A percentile compares a stretch with the other conserved stretches of the same genome.
phyloP scores from a whole-genome alignment of 768 basidiomycete genomes.

The Pholiota microspora region DNA sequence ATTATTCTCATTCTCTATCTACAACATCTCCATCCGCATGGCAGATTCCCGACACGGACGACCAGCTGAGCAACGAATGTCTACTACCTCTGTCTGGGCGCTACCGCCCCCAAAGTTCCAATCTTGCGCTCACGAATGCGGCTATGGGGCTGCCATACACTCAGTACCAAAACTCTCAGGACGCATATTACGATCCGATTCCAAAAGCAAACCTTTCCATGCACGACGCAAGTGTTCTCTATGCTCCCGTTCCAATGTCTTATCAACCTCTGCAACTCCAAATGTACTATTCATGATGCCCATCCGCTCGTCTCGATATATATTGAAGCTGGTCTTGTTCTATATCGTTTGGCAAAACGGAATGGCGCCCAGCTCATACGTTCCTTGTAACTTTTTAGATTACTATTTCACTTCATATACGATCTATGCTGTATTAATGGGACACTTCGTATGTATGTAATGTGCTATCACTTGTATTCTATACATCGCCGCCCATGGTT shows the following conservation, averaged over 20 bases:
- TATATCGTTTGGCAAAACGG: not conserved
- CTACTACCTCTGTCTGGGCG: not conserved
- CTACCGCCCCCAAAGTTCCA: not conserved
- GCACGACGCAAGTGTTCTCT: not conserved
- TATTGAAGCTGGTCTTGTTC: not conserved
- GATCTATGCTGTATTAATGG: not conserved
- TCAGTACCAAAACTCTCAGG: not conserved
- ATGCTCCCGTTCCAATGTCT: not conserved
- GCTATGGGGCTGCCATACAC: not conserved
- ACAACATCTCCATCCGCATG: not conserved
- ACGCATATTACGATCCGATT: not conserved
- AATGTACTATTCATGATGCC: not conserved
- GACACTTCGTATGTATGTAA: not conserved
- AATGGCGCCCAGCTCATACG: not conserved
- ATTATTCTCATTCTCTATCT: not conserved
- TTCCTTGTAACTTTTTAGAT: not conserved
- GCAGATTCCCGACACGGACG: constrained; percentile 4
- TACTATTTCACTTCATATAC: not conserved
- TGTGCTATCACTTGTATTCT: not conserved
- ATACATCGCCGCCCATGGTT: not conserved
- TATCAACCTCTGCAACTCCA: not conserved
- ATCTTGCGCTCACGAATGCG: not conserved
- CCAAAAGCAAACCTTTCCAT: not conserved
- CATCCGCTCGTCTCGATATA: not conserved
- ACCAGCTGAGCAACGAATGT: not conserved